Evolutionary conservation across 805 yeast genomes (phyloP).

Genomic region (Hanseniaspora nectarophila): DNA sequence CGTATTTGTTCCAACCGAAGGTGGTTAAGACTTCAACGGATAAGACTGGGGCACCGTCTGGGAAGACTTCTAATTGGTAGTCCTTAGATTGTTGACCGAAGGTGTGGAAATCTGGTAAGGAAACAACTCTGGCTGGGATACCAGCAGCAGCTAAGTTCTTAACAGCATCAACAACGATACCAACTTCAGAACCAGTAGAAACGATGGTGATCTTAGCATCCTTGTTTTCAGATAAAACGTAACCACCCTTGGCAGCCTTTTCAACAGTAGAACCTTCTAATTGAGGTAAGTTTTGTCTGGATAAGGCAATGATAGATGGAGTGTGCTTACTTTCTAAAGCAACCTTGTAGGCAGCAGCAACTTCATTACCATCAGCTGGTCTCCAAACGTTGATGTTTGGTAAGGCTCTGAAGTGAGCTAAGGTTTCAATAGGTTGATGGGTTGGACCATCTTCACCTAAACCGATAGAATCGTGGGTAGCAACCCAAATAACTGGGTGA

Average conservation of each 20-base stretch:
- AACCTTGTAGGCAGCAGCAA: conserved; percentile 65
- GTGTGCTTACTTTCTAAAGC: conserved; percentile 52
- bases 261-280: conserved; percentile 84
- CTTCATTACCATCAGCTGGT: conserved; percentile 88
- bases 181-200: conserved; percentile 89
- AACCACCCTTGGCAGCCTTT: conserved; percentile 92
- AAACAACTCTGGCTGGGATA: conserved; percentile 68
- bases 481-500: conserved; percentile 75
- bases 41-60: conserved; percentile 86
- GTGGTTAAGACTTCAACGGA: conserved; percentile 90
- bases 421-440: conserved; percentile 82
- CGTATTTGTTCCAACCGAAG: conserved; percentile 84
- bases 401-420: conserved; percentile 73
- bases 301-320: conserved; percentile 63
- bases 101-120: conserved; percentile 84
- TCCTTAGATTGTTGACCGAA: conserved; percentile 74
- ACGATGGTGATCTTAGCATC: conserved; percentile 63
- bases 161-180: conserved; percentile 69
- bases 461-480: conserved; percentile 84
- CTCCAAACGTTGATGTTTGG: conserved; percentile 82
- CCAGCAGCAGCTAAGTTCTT: conserved; percentile 57
- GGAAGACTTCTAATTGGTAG: conserved; percentile 76
- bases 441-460: conserved; percentile 91
- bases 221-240: conserved; percentile 45
- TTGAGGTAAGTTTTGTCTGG: conserved; percentile 87